Evolutionary conservation across 2,329 filamentous ascomycete species (phyloP).

Genomic region (Cordyceps pruinosa): DNA sequence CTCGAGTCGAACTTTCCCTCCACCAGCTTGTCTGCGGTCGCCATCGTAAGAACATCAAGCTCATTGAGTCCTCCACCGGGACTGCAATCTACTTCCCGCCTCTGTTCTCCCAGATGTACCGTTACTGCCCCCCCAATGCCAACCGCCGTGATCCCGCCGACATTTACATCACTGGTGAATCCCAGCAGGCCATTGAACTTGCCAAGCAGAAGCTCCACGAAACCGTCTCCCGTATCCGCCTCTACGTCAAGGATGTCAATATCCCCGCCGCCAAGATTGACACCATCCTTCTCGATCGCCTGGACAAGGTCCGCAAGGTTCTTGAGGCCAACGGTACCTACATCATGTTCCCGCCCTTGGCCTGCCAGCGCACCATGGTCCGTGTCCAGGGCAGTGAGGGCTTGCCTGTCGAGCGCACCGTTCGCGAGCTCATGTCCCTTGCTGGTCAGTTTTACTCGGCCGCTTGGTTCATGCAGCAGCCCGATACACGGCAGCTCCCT

Average conservation of each 20-base stretch:
- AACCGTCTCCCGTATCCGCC: slow-evolving; percentile 69
- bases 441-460: slow-evolving; percentile 97
- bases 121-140: slow-evolving; percentile 78
- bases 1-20: slow-evolving; percentile 77
- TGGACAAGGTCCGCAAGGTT: slow-evolving; percentile 97
- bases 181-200: slow-evolving; percentile 71
- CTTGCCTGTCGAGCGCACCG: slow-evolving; percentile 87
- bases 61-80: slow-evolving; percentile 90
- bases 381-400: slow-evolving; percentile 91
- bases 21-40: slow-evolving; percentile 91
- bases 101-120: slow-evolving; percentile 84
- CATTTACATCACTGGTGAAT: slow-evolving; percentile 92
- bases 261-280: slow-evolving; percentile 91
- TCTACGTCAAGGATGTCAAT: slow-evolving; percentile 86
- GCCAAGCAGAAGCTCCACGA: slow-evolving; percentile 92
- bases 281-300: slow-evolving; percentile 79
- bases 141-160: slow-evolving; percentile 77
- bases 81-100: slow-evolving; percentile 98
- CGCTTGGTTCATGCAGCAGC: slow-evolving; percentile 86
- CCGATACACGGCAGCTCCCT: slow-evolving; percentile 56
- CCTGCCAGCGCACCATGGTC: slow-evolving; percentile 75
- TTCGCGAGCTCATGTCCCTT: slow-evolving; percentile 90
- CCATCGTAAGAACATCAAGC: slow-evolving; percentile 93
- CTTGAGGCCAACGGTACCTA: slow-evolving; percentile 95
- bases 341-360: slow-evolving; percentile 83